Evolutionary conservation across 2,329 filamentous ascomycete species (phyloP).

Genomic region (Botryotinia narcissicola): DNA sequence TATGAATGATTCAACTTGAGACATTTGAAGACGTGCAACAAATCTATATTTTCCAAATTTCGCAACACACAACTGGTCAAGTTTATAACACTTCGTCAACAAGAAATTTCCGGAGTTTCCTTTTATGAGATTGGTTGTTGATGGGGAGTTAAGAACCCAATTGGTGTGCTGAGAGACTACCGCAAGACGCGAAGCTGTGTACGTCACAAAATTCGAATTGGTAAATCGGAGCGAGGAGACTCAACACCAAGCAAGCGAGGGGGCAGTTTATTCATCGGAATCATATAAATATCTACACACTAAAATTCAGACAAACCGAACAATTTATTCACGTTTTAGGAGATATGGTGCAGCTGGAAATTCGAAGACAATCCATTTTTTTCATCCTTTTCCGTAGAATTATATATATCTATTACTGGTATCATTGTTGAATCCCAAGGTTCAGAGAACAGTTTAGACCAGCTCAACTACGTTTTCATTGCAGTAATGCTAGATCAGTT

Average conservation of each 20-base stretch:
- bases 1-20: background rate
- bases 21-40: background rate
- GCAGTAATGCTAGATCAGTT: background rate
- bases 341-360: background rate
- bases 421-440: accelerated
- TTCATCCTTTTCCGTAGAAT: background rate
- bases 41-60: background rate
- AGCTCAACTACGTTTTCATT: background rate
- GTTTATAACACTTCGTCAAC: background rate
- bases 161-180: background rate
- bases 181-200: background rate
- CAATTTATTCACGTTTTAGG: background rate
- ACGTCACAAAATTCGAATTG: background rate
- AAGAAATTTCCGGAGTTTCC: background rate
- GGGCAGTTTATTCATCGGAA: no score
- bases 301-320: background rate
- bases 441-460: background rate
- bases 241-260: background rate
- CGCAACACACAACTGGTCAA: background rate
- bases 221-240: background rate
- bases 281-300: background rate
- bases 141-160: background rate
- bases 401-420: background rate
- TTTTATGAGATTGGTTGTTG: background rate
- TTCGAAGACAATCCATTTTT: background rate